Evolutionary conservation across 169 alveolate genomes (phyloP), one percentile per base, ranked within the genome.

Genomic region (Plasmodium falciparum): DNA sequence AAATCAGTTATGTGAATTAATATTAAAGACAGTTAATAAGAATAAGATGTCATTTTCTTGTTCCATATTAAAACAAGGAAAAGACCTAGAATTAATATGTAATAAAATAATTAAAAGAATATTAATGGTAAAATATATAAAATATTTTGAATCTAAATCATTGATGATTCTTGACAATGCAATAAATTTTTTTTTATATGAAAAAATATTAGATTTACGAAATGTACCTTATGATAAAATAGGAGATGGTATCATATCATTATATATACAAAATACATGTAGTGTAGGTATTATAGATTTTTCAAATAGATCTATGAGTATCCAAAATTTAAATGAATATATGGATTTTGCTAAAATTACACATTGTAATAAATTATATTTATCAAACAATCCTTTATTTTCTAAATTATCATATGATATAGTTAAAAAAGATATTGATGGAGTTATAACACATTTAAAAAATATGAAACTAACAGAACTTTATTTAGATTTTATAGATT

Each of bases 161-260:
- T 29, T 17, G 29, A 61, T 71, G 15, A 39, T 45, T 17, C 39
- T 67, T 62, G 78, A 80, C 11, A 80, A 80, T 80, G 73, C 90
- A 12, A 80, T 58, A 3, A 24, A 33, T 50, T 80, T 26, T 80
- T 80, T 80, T 71, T 61, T 80, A 13, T 52, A n/a, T 22, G 83
- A 80, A 67, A 66, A 56, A 15, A 33, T 26, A 80, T 56, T 80
- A 61, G 54, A 80, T 80, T 80, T 80, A 80, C 54, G 56, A 67
- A 80, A 80, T 80, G 83, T 52, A 39, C 29, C 26, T 11, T 80
- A 80, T 67, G 75, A 80, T 49, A 69, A 29, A 67, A 20, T 12
- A n/a, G 90, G 83, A 67, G 90, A 80, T 54, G 13, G 52, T 52
- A 80, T 80, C 13, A 80, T 80, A 56, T 56, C 39, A 52, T 66